Base-by-base conservation (phyloP, 2,329 filamentous ascomycete genomes). In the Cucurbitaria berberidis region DNA sequence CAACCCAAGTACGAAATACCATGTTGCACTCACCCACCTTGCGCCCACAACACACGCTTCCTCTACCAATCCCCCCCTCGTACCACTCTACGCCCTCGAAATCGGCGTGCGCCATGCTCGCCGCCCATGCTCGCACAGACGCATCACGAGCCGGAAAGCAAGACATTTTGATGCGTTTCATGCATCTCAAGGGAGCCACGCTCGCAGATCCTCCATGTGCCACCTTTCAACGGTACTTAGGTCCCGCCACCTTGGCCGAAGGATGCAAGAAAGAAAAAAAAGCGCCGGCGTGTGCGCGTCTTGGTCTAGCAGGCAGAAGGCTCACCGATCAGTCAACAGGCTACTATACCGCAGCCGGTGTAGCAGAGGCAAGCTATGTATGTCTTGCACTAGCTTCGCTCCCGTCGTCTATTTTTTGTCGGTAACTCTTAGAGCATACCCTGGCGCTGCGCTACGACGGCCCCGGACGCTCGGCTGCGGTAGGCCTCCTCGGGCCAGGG, bases 221-320 rank as follows among this genome's bases (percentile, higher is more conserved):
- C 44, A 50, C 48, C 27, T n/a, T 15, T n/a, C 38, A 32, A 29
- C 35, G 35, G 44, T 43, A 19, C 51, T 30, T 39, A 21, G 52
- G 60, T 60, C 59, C 68, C 66, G 67, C 61, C 64, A 66, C 60
- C 52, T 55, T 66, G 61, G 63, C 60, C 53, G 55, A 58, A 67
- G 59, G 63, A 62, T 57, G 38, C 39, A 42, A 21, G 22, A 48
- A n/a, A n/a, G n/a, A 34, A 34, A 42, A 36, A 51, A 50, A 55
- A 41, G 11, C 29, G 56, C 50, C 44, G 53, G 53, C 44, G 46
- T 39, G 44, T 51, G 38, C 48, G 53, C 53, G 51, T 51, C 30
- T 42, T 48, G 22, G 13, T 41, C 15, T 42, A 27, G 40, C 40
- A 42, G 40, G 40, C 40, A 42, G 22, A 30, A 35, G 16, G 52